Conservation (phyloP, 306 rosid species). For the Ceratonia siliqua region DNA sequence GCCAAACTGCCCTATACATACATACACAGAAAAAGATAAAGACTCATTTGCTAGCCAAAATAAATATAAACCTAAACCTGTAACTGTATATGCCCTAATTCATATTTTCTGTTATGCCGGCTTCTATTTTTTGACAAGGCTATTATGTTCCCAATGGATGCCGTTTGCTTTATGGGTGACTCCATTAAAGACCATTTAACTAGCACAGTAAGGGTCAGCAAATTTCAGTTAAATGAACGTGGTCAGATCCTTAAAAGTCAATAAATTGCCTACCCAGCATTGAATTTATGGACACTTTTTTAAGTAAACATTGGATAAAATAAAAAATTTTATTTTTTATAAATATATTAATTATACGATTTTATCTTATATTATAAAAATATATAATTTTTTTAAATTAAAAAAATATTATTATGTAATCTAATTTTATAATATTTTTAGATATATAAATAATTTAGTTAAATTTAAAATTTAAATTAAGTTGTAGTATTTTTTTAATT, state of each 20-base stretch:
- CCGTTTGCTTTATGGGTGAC: not conserved
- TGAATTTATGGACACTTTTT: not conserved
- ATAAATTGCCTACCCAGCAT: not conserved
- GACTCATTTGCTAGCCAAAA: not conserved
- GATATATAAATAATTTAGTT: too few relatives aligned
- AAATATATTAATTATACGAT: too few relatives aligned
- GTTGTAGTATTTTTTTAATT: too few relatives aligned
- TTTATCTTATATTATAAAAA: too few relatives aligned
- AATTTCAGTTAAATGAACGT: not conserved
- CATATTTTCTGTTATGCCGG: not conserved
- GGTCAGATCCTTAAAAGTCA: not conserved
- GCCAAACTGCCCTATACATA: too few relatives aligned
- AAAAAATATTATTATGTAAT: too few relatives aligned
- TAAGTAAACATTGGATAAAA: not conserved
- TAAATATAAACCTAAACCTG: not conserved
- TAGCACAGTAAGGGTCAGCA: not conserved
- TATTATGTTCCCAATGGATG: not conserved
- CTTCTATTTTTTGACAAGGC: not conserved
- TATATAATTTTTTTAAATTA: too few relatives aligned
- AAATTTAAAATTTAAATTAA: too few relatives aligned
- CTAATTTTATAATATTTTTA: too few relatives aligned
- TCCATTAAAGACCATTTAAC: conserved; percentile 9
- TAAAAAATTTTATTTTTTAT: too few relatives aligned
- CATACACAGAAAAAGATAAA: not conserved
- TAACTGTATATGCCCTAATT: not conserved